Evolutionary conservation across 1,139 yeast species (phyloP), one percentile per base, ranked within the genome.

Genomic region (Protomyces macrosporus): DNA sequence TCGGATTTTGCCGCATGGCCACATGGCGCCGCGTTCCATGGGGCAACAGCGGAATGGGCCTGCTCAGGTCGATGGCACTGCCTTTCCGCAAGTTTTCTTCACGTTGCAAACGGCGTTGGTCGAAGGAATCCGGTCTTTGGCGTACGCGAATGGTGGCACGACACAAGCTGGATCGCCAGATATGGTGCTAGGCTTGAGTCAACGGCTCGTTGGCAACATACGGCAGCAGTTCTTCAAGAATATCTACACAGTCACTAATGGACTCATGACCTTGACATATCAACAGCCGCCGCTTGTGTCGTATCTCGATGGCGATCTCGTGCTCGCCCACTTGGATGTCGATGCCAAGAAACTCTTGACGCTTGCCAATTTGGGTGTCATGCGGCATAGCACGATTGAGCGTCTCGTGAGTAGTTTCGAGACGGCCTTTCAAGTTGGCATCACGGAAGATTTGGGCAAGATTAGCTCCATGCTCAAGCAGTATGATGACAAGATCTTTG

Each of bases 401-500:
- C 70, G 73, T n/a, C 72, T 84, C 23, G 71, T 83, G 33, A 77
- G 75, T 36, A 74, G 73, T 42, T 84, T 81, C 70, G 86, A 84
- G 67, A 71, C 75, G 4, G 75, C 76, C 3, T 83, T 85, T 69
- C 79, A 78, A 48, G 74, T 80, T 36, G 75, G 75, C 12, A 68
- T 81, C 30, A 74, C 75, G 9, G 73, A 75, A 2, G 76, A 78
- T 45, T 76, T 78, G 14, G 69, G 78, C 40, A 78, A 79, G 37
- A 71, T 84, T 6, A 79, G 77, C 65, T 71, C 75, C 16, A 74
- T 79, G 6, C 70, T 84, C 60, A 81, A 79, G 33, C 78, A 79
- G 62, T 77, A 83, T 73, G 85, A 84, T 65, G 72, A 75, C 12
- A 81, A 81, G 1, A 75, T 86, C 51, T 81, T 83, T 73, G 82